Base-by-base conservation (phyloP, 1,284 basidiomycete genomes). In the Pseudozyma pruni region DNA sequence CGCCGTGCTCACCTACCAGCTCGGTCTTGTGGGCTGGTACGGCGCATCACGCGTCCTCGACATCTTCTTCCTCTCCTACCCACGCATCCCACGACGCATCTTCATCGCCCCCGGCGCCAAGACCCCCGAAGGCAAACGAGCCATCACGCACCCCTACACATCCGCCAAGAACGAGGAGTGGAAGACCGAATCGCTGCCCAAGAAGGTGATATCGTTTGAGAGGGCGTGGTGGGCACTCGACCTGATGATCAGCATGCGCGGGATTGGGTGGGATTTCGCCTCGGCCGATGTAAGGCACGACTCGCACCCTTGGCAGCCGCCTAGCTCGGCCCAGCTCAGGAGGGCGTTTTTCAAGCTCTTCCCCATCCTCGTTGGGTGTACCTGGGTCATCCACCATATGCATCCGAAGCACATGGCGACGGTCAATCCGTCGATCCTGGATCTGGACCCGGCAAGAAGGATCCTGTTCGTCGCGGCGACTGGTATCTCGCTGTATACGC, bases 211-310 rank as follows among this genome's bases (percentile, higher is more conserved):
- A 10, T 58, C 59, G 29, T 69, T 69, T 20, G 66, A 59, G 11
- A 42, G 66, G 6, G 66, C 55, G 13, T 74, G 72, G 72, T 74
- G 69, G 68, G 62, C 72, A 29, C 50, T 74, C 3, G 72, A 74
- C 19, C 51, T 74, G 13, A 63, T 74, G 68, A 74, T 74, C 45
- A 63, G 63, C 53, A 74, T 74, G 72, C 57, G 72, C 20, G 72
- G 72, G 8, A 67, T 74, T 38, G 69, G 72, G 5, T 74, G 72
- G 72, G 69, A 74, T 32, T 74, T 71, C 44, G 72, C 72, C 2
- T 57, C 59, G 8, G 59, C 72, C 9, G 72, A 74, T 31, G 72
- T 74, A 13, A 42, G 72, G 4, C 72, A 74, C 41, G 72, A 72
- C 27, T 56, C 55, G 35, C 64, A 72, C 25, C 72, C 72, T 1